These are phyloP conservation scores for Aspergillus saccharolyticus DNA, from an alignment of 495 filamentous ascomycete species.

Conservation along the genomic window DNA sequence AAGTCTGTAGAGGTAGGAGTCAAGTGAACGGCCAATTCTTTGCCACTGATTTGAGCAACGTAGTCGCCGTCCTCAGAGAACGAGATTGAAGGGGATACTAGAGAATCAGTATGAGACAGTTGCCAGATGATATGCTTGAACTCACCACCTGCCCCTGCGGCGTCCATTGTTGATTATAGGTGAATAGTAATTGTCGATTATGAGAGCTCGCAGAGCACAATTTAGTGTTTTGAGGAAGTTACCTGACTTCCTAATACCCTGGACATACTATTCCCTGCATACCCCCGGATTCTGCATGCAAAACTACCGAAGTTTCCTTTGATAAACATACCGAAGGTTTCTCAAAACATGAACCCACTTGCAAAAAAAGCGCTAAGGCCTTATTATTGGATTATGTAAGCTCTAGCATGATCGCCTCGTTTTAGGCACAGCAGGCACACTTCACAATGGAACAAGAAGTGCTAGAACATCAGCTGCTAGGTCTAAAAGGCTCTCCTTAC, in stretches of 20 bases:
- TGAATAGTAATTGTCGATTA: slow-evolving; percentile 2
- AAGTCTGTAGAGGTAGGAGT: slow-evolving; percentile 27
- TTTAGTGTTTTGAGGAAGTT: background rate
- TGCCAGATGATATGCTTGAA: background rate
- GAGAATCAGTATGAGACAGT: slow-evolving; percentile 1
- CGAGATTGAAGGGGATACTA: slow-evolving; percentile 22
- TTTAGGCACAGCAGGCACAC: background rate
- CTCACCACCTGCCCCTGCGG: slow-evolving; percentile 28
- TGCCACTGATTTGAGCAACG: slow-evolving; percentile 31
- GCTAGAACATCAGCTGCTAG: background rate
- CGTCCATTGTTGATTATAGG: slow-evolving; percentile 33
- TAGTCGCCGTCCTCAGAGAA: slow-evolving; percentile 36
- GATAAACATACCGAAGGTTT: slow-evolving; percentile 1
- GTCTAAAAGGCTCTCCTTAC: background rate
- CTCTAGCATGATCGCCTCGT: background rate
- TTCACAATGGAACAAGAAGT: background rate
- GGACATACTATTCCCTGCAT: background rate
- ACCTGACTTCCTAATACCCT: background rate
- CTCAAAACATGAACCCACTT: background rate
- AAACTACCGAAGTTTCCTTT: background rate
- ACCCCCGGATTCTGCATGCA: background rate
- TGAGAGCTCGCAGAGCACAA: background rate
- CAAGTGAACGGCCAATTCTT: slow-evolving; percentile 36
- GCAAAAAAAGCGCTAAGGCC: background rate
- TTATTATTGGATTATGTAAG: slow-evolving; percentile 4